Evolutionary conservation across 768 basidiomycete species (phyloP), one percentile per base, ranked within the genome.

Genomic region (Lentinula aciculospora): DNA sequence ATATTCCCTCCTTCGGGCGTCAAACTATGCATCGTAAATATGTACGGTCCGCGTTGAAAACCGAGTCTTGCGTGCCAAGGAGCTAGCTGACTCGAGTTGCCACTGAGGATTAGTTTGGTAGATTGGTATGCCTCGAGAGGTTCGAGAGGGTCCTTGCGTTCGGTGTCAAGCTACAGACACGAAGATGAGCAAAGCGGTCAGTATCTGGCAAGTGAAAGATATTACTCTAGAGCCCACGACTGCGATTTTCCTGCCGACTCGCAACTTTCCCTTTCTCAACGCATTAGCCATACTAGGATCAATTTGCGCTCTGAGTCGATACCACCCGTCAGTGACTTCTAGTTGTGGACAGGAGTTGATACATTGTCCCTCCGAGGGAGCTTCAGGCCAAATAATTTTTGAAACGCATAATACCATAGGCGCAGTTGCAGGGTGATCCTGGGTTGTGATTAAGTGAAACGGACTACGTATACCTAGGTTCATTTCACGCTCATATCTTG

Each of bases 241-340:
- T 5, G 81, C 85, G 19, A 99, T 77, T 75, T 99, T 99, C 61
- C 86, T 79, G 1, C 97, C 97, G 4, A 89, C 73, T 39, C 76
- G 73, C 46, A 99, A 80, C 46, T 79, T 75, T 0, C 89, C 86
- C 25, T 78, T 80, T 46, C 76, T 75, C 8, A 89, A 71, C 1
- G 92, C 95, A 44, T 88, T 80, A 2, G 78, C 78, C 21, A 99
- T 75, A 3, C 89, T 81, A 19, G 73, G 71, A 69, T 98, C 97
- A 12, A 92, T 76, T 46, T 78, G 78, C 0, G 93, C 90, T 13
- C 85, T 82, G 6, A 98, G 75, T 28, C 86, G 75, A 65, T 99
- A 99, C 97, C 97, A 99, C 13, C 97, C 97, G 67, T 99, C 97
- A 0, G 94, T 94, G n/a, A 98, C 73, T 70, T 98, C 97, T 5